A percentile compares a stretch with the other conserved stretches of the same genome.
Evolutionary conservation across 2,329 filamentous ascomycete genomes (phyloP).

Genomic region (Bipolaris bicolor): DNA sequence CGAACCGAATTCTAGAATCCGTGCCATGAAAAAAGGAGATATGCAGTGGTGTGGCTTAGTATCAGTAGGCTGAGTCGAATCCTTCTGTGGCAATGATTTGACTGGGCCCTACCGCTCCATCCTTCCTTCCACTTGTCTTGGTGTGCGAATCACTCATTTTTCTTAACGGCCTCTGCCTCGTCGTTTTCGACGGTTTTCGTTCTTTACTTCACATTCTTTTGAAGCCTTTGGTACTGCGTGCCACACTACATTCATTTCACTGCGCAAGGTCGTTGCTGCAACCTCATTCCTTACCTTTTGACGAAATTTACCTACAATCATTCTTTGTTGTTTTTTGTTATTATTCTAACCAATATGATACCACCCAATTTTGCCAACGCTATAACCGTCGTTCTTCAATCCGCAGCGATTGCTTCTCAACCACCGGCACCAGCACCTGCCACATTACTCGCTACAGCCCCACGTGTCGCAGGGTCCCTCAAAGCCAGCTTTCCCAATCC

Average conservation of each 20-base stretch:
- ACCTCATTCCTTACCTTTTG: background rate
- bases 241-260: constrained; percentile 3
- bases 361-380: constrained; percentile 10
- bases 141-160: background rate
- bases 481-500: constrained; percentile 27
- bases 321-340: background rate
- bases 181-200: background rate
- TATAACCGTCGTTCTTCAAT: constrained; percentile 6
- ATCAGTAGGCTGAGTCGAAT: background rate
- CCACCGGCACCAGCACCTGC: constrained; percentile 15
- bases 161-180: background rate
- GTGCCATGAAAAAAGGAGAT: constrained; percentile 1
- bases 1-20: background rate
- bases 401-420: constrained; percentile 4
- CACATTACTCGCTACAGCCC: constrained; percentile 21
- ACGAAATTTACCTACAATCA: background rate
- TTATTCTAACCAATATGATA: constrained; percentile 10
- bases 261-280: background rate
- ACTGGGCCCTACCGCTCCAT: background rate
- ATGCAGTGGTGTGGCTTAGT: constrained; percentile 1
- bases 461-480: constrained; percentile 24
- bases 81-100: background rate
- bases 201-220: constrained; percentile 1
- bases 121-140: background rate
- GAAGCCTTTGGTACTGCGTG: constrained; percentile 1